These are phyloP conservation scores for Cicer judaicum DNA, from an alignment of 306 rosid genomes.

Conservation along the genomic window DNA sequence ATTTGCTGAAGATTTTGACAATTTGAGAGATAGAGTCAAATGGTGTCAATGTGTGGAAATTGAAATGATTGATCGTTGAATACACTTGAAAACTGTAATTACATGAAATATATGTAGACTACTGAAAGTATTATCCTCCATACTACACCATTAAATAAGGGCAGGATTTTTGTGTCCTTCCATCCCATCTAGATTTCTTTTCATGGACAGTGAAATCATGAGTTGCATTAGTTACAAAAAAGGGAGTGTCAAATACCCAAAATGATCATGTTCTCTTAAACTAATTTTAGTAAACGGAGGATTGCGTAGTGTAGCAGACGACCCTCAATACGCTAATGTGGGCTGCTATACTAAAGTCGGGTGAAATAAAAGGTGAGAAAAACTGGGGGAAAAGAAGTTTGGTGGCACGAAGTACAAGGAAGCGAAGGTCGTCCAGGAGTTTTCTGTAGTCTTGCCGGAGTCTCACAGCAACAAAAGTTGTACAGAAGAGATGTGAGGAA, in stretches of 20 bases:
- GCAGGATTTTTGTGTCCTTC: not conserved
- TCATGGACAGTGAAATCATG: not conserved
- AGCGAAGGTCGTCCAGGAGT: no score
- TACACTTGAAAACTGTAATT: not conserved
- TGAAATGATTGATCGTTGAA: not conserved
- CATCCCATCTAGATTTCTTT: not conserved
- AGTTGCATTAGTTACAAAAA: not conserved
- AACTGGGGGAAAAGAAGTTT: no score
- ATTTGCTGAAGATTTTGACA: conserved; percentile 14
- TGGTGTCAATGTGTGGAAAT: not conserved
- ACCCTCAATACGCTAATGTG: no score
- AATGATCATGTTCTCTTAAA: not conserved
- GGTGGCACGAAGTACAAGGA: no score
- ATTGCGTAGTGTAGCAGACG: no score
- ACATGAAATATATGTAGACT: not conserved
- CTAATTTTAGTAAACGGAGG: no score
- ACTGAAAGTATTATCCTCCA: conserved; percentile 15
- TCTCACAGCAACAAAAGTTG: no score
- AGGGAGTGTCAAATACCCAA: not conserved
- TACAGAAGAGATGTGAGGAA: no score
- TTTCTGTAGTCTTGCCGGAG: no score
- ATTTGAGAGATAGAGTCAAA: conserved; percentile 18
- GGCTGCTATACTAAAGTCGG: no score
- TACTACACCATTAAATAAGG: not conserved
- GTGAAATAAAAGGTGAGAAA: no score